Evolutionary conservation across 164 flowering plant genomes (phyloP), one percentile per base, ranked within the genome.

Genomic region (Chimonanthus salicifolius): DNA sequence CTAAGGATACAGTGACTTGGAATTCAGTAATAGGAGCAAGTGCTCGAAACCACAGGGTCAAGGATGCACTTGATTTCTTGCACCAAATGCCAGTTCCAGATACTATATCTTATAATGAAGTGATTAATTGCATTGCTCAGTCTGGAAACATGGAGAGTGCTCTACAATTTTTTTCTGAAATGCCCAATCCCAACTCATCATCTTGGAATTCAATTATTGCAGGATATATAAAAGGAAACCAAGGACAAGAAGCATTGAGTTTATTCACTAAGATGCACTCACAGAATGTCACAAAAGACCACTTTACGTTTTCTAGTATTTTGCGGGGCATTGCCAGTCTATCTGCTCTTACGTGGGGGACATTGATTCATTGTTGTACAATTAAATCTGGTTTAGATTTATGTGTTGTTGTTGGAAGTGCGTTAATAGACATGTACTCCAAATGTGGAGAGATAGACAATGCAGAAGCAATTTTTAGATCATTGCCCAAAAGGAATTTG

Each of bases 171-270:
- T 68, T 88, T 58, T 72, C 64, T 2, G 69, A 9, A 51, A 85
- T 86, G 88, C 87, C 88, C 3, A 77, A 67, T 62, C 87, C 96
- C 1, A 81, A 85, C 80, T 84, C 93, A 33, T 86, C 96, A n/a
- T 86, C 96, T 4, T 91, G 93, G 93, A 91, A 84, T 77, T 84
- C 93, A 3, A 83, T 91, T 3, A 74, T 91, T 49, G 76, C 91
- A 33, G 94, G 90, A 33, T 87, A 78, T 72, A 85, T 87, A 1
- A 86, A 85, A 72, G 71, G 85, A 66, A 78, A 80, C 44, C 80
- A 72, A 69, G 74, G 74, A 16, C 49, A 50, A 62, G 83, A 89
- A 78, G 94, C 91, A 58, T 74, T 88, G 76, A 78, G 74, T 5
- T 78, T 85, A 69, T 83, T 88, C 75, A 49, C 64, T 49, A 72